Evolutionary conservation across 2,329 filamentous ascomycete genomes (phyloP).

Genomic region (Tolypocladium tropicale): DNA sequence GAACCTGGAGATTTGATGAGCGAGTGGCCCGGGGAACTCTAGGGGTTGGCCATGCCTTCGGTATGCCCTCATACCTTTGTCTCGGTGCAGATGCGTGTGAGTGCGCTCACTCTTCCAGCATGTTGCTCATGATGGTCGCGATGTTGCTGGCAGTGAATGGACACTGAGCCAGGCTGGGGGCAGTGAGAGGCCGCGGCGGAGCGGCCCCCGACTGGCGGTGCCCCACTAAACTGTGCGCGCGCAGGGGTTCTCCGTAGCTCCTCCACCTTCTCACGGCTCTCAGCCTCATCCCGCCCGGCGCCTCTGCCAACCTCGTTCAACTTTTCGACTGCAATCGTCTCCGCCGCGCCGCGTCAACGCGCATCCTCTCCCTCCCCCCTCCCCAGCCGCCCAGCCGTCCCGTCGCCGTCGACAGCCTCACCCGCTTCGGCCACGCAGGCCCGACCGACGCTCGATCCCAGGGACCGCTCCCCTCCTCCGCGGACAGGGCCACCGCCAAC

Average conservation of each 20-base stretch:
- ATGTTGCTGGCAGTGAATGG: not conserved
- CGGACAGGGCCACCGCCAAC: not conserved
- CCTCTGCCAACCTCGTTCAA: not conserved
- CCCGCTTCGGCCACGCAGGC: not conserved
- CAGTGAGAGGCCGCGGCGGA: not conserved
- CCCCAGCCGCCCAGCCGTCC: not conserved
- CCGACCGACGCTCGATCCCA: not conserved
- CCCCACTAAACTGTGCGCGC: slow-evolving; percentile 1
- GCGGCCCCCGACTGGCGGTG: not conserved
- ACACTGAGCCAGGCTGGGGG: not conserved
- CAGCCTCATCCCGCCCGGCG: not conserved
- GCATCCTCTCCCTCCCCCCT: not conserved
- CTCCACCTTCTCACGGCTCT: not conserved
- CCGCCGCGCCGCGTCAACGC: not conserved
- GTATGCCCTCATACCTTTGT: not conserved
- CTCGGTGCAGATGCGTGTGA: not conserved
- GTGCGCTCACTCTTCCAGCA: not conserved
- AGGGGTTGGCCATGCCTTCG: not conserved
- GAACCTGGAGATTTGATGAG: not conserved
- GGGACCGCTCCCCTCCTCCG: not conserved
- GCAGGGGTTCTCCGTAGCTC: not conserved
- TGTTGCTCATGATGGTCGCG: not conserved
- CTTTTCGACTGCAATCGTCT: not conserved
- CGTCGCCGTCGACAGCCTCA: not conserved
- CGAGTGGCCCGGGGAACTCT: not conserved